A percentile compares a stretch with the other conserved stretches of the same genome.
phyloP scores from a whole-genome alignment of 116 monocot genomes.

The Posidonia oceanica region DNA sequence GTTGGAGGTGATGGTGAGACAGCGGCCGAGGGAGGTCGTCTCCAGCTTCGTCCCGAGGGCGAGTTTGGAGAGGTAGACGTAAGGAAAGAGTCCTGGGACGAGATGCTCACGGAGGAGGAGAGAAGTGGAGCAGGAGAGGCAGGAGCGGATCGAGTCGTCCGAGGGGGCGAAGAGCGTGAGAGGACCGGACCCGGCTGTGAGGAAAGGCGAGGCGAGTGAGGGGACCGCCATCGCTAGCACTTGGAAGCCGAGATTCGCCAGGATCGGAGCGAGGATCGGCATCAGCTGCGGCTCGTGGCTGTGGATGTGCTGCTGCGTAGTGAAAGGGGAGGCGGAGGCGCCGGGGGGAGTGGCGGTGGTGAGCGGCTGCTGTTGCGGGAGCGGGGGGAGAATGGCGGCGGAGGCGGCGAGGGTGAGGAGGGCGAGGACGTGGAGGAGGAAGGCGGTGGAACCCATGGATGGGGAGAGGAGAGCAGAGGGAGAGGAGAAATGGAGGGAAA shows the following conservation, averaged over 20 bases:
- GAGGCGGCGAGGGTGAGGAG: constrained; percentile 10
- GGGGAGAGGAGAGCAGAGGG: not conserved
- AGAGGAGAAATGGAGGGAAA: not conserved
- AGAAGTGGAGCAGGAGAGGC: constrained; percentile 26
- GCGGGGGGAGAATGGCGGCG: not conserved
- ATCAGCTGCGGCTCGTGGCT: constrained; percentile 7
- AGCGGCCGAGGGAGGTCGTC: constrained; percentile 37
- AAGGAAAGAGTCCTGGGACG: constrained; percentile 50
- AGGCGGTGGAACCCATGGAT: constrained; percentile 5
- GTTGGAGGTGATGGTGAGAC: constrained; percentile 46
- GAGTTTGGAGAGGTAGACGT: constrained; percentile 32
- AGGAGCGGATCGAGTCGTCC: constrained; percentile 58
- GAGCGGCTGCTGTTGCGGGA: not conserved
- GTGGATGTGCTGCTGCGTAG: not conserved
- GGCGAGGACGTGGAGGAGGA: constrained; percentile 5
- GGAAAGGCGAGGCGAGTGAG: constrained; percentile 26
- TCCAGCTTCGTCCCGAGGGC: constrained; percentile 37
- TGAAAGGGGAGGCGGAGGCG: not conserved
- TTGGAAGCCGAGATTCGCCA: constrained; percentile 49
- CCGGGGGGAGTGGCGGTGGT: constrained; percentile 2
- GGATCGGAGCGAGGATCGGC: constrained; percentile 35
- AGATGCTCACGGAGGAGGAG: constrained; percentile 49
- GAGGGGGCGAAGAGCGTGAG: constrained; percentile 64
- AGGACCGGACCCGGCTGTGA: constrained; percentile 31
- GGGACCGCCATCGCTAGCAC: constrained; percentile 50